These are phyloP conservation scores for Akanthomyces muscarius DNA, from an alignment of 2,329 filamentous ascomycete genomes.

Conservation along the genomic window DNA sequence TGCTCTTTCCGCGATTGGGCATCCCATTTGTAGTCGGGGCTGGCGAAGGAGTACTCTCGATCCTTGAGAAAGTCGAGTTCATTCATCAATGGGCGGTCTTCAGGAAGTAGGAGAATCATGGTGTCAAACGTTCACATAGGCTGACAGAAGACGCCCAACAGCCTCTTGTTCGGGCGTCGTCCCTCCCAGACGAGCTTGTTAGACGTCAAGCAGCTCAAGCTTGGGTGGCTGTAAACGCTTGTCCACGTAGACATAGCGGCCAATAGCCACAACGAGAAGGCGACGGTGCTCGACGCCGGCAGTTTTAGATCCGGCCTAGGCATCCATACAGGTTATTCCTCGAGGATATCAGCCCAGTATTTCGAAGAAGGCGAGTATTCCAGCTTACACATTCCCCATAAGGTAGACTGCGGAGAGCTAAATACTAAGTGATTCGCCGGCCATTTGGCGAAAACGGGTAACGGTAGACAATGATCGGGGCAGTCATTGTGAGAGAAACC, in stretches of 20 bases:
- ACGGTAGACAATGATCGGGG: slow-evolving; percentile 57
- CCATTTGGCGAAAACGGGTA: slow-evolving; percentile 64
- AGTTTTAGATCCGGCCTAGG: slow-evolving; percentile 61
- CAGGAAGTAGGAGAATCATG: too few species aligned
- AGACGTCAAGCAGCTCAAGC: slow-evolving; percentile 54
- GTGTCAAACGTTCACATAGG: too few species aligned
- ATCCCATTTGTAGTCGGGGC: background rate
- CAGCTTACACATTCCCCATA: slow-evolving; percentile 63
- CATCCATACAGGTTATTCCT: slow-evolving; percentile 58
- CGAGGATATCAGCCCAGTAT: background rate
- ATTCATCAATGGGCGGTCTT: slow-evolving; percentile 46
- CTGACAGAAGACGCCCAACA: too few species aligned
- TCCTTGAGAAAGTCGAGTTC: slow-evolving; percentile 60
- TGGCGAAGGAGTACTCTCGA: slow-evolving; percentile 32
- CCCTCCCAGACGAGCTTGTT: too few species aligned
- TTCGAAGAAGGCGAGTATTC: background rate
- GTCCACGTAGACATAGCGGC: slow-evolving; percentile 65
- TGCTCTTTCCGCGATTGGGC: slow-evolving; percentile 15
- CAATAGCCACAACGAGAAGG: slow-evolving; percentile 64
- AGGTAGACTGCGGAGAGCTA: slow-evolving; percentile 60
- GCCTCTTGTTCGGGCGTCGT: too few species aligned
- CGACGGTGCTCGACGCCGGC: slow-evolving; percentile 64
- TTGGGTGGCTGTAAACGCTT: slow-evolving; percentile 63
- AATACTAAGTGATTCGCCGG: slow-evolving; percentile 61
- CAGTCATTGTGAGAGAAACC: background rate